A percentile compares a stretch with the other conserved stretches of the same genome.
These are phyloP conservation scores for Tolypocladium sp. DNA, from an alignment of 2,329 filamentous ascomycete genomes.

Conservation along the genomic window DNA sequence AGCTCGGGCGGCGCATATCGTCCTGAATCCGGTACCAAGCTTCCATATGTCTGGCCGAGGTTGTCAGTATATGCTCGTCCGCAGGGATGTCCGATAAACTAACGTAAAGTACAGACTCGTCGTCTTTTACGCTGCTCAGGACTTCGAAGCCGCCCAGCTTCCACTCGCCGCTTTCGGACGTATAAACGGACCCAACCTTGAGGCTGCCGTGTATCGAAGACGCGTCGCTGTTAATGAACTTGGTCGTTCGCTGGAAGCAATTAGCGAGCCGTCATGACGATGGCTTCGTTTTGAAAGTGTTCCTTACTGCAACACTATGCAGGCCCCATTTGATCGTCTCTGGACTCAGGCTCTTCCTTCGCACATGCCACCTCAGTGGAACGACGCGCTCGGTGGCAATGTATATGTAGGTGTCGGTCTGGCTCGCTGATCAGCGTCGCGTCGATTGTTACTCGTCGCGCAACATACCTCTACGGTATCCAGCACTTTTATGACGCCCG, in stretches of 20 bases:
- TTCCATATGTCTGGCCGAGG: conserved; percentile 63
- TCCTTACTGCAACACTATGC: conserved; percentile 66
- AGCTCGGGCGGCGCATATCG: conserved; percentile 85
- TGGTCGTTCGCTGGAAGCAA: conserved; percentile 63
- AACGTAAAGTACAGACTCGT: conserved; percentile 86
- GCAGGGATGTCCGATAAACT: conserved; percentile 3
- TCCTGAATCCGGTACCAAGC: conserved; percentile 73
- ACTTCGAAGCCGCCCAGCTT: conserved; percentile 91
- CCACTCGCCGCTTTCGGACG: conserved; percentile 95
- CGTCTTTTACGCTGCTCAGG: conserved; percentile 89
- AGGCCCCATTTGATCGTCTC: conserved; percentile 98
- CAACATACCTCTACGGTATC: conserved; percentile 79
- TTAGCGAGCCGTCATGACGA: conserved; percentile 10
- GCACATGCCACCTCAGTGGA: conserved; percentile 83
- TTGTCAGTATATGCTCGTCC: neutral
- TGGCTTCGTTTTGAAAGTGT: neutral
- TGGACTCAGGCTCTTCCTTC: conserved; percentile 74
- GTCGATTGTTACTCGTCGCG: neutral
- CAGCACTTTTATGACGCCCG: conserved; percentile 86
- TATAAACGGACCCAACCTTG: conserved; percentile 79
- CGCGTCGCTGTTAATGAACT: conserved; percentile 93
- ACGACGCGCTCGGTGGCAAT: conserved; percentile 87
- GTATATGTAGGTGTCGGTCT: conserved; percentile 93
- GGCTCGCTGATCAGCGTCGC: conserved; percentile 12
- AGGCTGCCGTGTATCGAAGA: conserved; percentile 84